Percentiles rank a stretch among this genome's conserved stretches.
phyloP scores from a whole-genome alignment of 2,329 filamentous ascomycete species.

The Rosellinia necatrix region DNA sequence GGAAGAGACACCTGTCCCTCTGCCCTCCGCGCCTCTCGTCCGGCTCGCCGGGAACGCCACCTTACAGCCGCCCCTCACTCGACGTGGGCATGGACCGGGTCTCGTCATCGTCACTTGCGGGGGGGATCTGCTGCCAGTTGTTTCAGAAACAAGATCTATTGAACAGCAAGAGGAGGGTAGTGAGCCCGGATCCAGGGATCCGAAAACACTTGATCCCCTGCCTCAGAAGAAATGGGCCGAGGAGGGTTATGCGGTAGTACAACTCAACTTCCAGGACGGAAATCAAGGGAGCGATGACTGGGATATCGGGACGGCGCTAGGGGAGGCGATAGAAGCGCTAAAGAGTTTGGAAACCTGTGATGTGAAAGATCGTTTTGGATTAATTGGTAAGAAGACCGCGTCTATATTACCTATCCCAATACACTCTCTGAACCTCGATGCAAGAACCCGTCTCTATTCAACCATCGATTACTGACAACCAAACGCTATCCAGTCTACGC shows the following conservation, averaged over 20 bases:
- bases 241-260: conserved; percentile 67
- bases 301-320: conserved; percentile 14
- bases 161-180: background rate
- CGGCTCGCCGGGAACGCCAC: conserved; percentile 18
- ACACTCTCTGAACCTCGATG: no score
- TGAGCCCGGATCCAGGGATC: background rate
- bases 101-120: conserved; percentile 41
- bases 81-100: conserved; percentile 45
- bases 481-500: conserved; percentile 28
- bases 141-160: no score
- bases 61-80: conserved; percentile 41
- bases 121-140: conserved; percentile 20
- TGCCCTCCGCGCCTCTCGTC: conserved; percentile 24
- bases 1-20: conserved; percentile 4
- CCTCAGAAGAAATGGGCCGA: conserved; percentile 72
- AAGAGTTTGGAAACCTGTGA: conserved; percentile 39
- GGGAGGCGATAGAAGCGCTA: conserved; percentile 28
- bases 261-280: conserved; percentile 48
- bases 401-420: background rate
- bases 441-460: no score
- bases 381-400: conserved; percentile 41
- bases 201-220: conserved; percentile 50
- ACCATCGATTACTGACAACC: no score
- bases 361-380: conserved; percentile 45
- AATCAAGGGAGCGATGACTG: conserved; percentile 13